Base-by-base conservation (phyloP, 176 grass and related monocot species). In the Carex myosuroides region DNA sequence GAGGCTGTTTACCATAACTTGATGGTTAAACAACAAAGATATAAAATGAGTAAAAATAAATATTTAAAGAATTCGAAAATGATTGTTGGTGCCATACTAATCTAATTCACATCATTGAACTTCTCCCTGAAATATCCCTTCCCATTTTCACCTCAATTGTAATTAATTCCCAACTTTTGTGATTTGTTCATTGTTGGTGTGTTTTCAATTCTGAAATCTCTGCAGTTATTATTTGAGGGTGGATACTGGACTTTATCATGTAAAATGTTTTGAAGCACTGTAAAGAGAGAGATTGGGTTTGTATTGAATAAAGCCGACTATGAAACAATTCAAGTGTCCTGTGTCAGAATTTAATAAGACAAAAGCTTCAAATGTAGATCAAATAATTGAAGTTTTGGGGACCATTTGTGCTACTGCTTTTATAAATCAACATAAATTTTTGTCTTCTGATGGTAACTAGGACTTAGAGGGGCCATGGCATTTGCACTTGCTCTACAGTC, bases 401-500 rank as follows among this genome's bases (percentile, higher is more conserved):
- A 3, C 8, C 70, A n/a, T 55, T 77, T 77, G 6, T n/a, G 8
- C 9, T 22, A 62, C n/a, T 53, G 0, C 16, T 66, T 64, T 32
- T 16, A 64, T 66, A 50, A 50, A 56, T n/a, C n/a, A 22, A 33
- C 17, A 35, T 59, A 70, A 56, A 55, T 86, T 41, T 17, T 80
- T 87, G 18, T 85, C 87, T 62, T 88, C 44, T 55, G 17, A 70
- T 67, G 50, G 78, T 59, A 81, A 85, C 77, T 83, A 98, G 96
- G 96, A 24, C 91, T 98, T 83, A 95, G 96, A 90, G 96, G 96
- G 26, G 96, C 96, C 13, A 98, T 98, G 96, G 96, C 96, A 86
- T 98, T 98, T 93, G 96, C 96, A 1, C 96, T 98, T 95, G 96
- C 96, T 81, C 89, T 98, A 44, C 96, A 98, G 83, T 98, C 96